phyloP scores from a whole-genome alignment of 768 basidiomycete genomes.

The Phanerochaete sordida region DNA sequence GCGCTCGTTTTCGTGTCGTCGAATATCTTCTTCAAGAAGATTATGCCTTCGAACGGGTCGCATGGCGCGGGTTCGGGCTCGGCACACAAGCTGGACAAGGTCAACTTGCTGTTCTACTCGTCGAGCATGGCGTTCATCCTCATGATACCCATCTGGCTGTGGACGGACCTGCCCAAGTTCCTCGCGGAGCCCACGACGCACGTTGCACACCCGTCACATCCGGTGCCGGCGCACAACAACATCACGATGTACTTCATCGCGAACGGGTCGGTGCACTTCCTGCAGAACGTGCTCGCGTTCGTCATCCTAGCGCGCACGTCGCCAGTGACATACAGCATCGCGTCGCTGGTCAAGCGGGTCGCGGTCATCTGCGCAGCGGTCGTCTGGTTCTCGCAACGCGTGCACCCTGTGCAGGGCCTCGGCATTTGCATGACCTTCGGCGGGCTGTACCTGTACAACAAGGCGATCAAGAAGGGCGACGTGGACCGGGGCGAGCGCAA shows the following conservation, averaged over 20 bases:
- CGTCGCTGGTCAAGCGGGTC: conserved; percentile 95
- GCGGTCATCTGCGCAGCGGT: conserved; percentile 98
- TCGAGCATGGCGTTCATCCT: conserved; percentile 90
- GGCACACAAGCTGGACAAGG: conserved; percentile 88
- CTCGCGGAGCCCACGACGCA: conserved; percentile 42
- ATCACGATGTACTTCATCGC: conserved; percentile 81
- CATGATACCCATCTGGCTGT: conserved; percentile 96
- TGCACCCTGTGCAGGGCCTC: conserved; percentile 79
- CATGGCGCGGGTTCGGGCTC: conserved; percentile 37
- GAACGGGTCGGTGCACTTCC: conserved; percentile 95
- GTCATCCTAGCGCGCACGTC: conserved; percentile 93
- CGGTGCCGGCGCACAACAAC: conserved; percentile 36
- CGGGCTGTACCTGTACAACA: conserved; percentile 95
- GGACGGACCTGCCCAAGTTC: conserved; percentile 77
- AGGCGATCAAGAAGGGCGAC: conserved; percentile 70
- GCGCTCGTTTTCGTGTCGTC: conserved; percentile 96
- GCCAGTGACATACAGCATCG: conserved; percentile 98
- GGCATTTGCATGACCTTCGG: conserved; percentile 90
- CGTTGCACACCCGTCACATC: conserved; percentile 37
- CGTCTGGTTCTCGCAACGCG: conserved; percentile 89
- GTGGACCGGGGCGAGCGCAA: conserved; percentile 92
- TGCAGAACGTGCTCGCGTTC: conserved; percentile 97
- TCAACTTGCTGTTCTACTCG: conserved; percentile 94
- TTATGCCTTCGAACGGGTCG: conserved; percentile 66
- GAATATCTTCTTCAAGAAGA: conserved; percentile 99